Evolutionary conservation across 2,329 filamentous ascomycete species (phyloP).

Genomic region (Hypoxylon sp.): DNA sequence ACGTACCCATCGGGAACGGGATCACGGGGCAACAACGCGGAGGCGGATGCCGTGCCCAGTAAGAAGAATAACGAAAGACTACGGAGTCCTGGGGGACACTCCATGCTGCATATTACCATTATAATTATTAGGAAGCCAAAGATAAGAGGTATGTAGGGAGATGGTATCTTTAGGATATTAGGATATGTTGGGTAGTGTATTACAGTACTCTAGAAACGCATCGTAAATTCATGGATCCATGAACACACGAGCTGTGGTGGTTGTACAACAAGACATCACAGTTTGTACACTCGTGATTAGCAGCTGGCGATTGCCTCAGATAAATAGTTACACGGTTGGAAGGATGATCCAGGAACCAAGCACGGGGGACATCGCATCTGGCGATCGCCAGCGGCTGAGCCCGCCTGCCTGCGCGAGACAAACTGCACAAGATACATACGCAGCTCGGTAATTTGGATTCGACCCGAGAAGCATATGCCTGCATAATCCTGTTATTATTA

Average conservation of each 20-base stretch:
- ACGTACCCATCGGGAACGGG: conserved; percentile 57
- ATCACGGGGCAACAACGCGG: conserved; percentile 48
- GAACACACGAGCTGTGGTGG: conserved; percentile 34
- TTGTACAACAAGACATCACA: conserved; percentile 26
- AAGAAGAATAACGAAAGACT: conserved; percentile 47
- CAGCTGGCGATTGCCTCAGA: conserved; percentile 29
- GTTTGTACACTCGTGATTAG: conserved; percentile 34
- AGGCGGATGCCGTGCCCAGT: conserved; percentile 38
- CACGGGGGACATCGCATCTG: conserved; percentile 32
- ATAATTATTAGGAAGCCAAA: conserved; percentile 25
- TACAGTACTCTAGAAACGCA: conserved; percentile 28
- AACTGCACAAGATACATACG: conserved; percentile 22
- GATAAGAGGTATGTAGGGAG: background rate
- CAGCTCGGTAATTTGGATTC: conserved; percentile 29
- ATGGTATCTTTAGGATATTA: conserved; percentile 5
- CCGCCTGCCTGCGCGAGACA: conserved; percentile 26
- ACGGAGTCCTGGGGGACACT: conserved; percentile 48
- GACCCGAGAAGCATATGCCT: conserved; percentile 25
- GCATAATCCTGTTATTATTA: conserved; percentile 11
- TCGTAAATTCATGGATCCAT: conserved; percentile 14
- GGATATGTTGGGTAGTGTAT: conserved; percentile 14
- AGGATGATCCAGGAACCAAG: conserved; percentile 32
- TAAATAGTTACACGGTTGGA: conserved; percentile 29
- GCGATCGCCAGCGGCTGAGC: conserved; percentile 25
- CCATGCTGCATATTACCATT: conserved; percentile 50